Evolutionary conservation across 2,329 filamentous ascomycete species (phyloP).

Genomic region (Diaporthe sp.): DNA sequence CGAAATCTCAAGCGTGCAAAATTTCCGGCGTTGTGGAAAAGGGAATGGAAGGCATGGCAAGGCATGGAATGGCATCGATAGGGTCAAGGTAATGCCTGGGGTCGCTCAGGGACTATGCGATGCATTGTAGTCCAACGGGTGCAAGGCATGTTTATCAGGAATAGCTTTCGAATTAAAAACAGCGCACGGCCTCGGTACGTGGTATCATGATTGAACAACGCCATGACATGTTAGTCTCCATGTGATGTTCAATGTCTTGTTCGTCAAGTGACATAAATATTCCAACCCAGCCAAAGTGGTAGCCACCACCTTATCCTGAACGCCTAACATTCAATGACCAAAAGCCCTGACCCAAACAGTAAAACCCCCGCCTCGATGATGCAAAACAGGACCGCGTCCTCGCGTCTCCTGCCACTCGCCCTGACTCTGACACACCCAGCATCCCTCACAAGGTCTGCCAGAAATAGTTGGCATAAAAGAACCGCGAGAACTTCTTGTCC

Average conservation of each 20-base stretch:
- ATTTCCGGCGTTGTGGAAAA: conserved; percentile 3
- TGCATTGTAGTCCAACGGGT: background rate
- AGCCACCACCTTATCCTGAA: conserved; percentile 11
- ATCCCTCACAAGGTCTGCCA: conserved; percentile 84
- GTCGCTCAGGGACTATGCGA: background rate
- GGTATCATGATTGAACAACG: conserved; percentile 26
- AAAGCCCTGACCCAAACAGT: conserved; percentile 11
- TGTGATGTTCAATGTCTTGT: background rate
- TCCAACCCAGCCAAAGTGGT: background rate
- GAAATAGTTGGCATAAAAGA: conserved; percentile 96
- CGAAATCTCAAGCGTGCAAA: conserved; percentile 32
- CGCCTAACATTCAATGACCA: conserved; percentile 1
- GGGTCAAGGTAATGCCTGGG: background rate
- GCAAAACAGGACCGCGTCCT: background rate
- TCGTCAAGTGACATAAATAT: background rate
- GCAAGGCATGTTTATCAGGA: background rate
- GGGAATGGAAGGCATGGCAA: background rate
- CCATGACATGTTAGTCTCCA: background rate
- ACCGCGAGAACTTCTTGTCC: conserved; percentile 90
- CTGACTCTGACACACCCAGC: background rate
- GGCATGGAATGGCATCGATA: background rate
- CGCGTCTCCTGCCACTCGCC: background rate
- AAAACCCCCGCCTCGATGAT: background rate
- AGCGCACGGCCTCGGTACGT: background rate
- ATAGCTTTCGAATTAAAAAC: background rate